Percentiles rank a stretch among this genome's conserved stretches.
These are phyloP conservation scores for Cordia subcordata DNA, from an alignment of 257 asterid species.

Conservation along the genomic window DNA sequence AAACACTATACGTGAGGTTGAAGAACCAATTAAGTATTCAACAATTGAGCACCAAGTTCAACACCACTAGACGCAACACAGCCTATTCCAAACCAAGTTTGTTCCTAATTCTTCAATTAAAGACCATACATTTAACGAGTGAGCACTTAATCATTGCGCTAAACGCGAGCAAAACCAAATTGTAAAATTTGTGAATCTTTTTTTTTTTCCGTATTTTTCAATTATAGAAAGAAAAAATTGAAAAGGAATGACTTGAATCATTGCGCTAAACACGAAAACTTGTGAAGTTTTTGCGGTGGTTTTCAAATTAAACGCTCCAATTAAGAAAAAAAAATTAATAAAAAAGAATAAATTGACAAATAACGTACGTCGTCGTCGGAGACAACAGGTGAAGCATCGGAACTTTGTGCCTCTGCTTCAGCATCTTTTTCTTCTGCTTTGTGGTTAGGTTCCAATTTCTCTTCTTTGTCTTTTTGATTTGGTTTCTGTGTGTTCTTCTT, in stretches of 20 bases:
- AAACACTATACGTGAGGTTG: too few species aligned
- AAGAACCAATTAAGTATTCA: too few species aligned
- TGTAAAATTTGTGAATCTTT: too few species aligned
- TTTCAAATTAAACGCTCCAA: not conserved
- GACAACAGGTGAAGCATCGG: constrained; percentile 17
- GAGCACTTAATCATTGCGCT: too few species aligned
- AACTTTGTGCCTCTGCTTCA: not conserved
- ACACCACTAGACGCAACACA: too few species aligned
- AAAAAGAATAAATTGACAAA: not conserved
- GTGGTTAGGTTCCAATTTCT: not conserved
- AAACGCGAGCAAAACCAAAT: too few species aligned
- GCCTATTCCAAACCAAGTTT: too few species aligned
- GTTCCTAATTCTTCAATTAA: too few species aligned
- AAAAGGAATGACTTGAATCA: not conserved
- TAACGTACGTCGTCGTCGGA: constrained; percentile 16
- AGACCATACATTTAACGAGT: too few species aligned
- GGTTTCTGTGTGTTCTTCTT: not conserved
- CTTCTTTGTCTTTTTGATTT: constrained; percentile 5
- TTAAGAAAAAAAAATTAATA: not conserved
- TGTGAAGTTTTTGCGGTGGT: too few species aligned
- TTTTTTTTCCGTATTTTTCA: not conserved
- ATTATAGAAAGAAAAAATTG: not conserved
- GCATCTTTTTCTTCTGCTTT: not conserved
- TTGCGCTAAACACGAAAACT: too few species aligned
- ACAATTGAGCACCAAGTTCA: too few species aligned